Base-by-base conservation (phyloP, 2,329 filamentous ascomycete genomes). In the Xylaria polymorpha region DNA sequence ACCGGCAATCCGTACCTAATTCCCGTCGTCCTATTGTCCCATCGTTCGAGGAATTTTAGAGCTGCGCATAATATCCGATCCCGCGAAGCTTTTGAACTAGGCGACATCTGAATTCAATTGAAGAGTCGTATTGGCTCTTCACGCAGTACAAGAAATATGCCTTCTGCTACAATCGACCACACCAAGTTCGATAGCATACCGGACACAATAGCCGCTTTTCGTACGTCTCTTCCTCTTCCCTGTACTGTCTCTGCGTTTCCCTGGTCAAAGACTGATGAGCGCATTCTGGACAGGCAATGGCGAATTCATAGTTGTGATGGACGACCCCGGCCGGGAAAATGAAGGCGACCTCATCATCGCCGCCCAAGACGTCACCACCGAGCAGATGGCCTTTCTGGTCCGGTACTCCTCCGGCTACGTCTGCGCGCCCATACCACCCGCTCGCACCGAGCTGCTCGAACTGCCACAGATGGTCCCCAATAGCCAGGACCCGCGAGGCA, bases 331-430 rank as follows among this genome's bases (percentile, higher is more conserved):
- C 71, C 94, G 96, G 81, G 96, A 99, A 82, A 99, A 99, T 81
- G 96, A 99, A 87, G 96, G 94, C 81, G 96, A 99, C 83, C 89
- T 99, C 58, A 98, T 98, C 81, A 97, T 98, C 78, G 93, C 96
- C 74, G 95, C 94, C 71, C 85, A 94, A 74, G 87, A 92, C 77
- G 84, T 98, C 72, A 97, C 95, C 9, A 87, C 94, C 29, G 88
- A 92, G 73, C 95, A 98, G 83, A 97, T 97, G 90, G 93, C 94
- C 76, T 99, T 98, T 85, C 91, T 99, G 87, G 89, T 99, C 81
- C 93, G 94, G 77, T 90, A 97, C 85, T 92, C 92, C 46, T 94
- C 93, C 3, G 96, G 96, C 79, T 90, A 95, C 78, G 91, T 99
- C 83, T 98, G 96, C 88, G 92, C 92, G 0, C 95, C 96, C 18